Conservation (phyloP, 805 yeast species). For the Brettanomyces bruxellensis region DNA sequence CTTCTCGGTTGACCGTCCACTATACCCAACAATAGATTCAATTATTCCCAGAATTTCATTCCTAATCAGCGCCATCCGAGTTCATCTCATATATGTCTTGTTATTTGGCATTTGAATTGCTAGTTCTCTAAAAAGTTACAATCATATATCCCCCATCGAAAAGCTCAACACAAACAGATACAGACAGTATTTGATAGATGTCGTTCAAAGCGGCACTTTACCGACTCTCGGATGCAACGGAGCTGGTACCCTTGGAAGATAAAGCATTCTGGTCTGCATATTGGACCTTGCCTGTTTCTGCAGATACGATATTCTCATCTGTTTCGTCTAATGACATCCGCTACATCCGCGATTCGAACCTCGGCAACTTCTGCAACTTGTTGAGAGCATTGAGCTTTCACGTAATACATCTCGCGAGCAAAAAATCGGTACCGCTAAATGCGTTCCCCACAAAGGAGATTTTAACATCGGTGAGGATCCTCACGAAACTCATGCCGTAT, state of each 20-base stretch:
- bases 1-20: too few species aligned
- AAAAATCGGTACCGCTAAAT: constrained; percentile 17
- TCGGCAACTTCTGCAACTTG: constrained; percentile 46
- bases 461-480: constrained; percentile 52
- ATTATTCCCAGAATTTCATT: too few species aligned
- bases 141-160: background rate
- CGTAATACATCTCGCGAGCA: constrained; percentile 17
- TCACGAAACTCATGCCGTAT: constrained; percentile 55
- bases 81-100: background rate
- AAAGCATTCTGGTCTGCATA: constrained; percentile 35
- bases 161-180: background rate
- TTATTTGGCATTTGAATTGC: background rate
- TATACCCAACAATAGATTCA: too few species aligned
- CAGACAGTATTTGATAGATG: background rate
- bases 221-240: constrained; percentile 40
- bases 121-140: background rate
- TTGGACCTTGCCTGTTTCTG: constrained; percentile 40
- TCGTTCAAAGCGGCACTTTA: constrained; percentile 50
- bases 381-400: constrained; percentile 32
- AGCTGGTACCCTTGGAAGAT: constrained; percentile 23
- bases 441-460: constrained; percentile 27
- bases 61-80: too few species aligned
- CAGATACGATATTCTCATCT: constrained; percentile 49
- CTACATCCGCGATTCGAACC: constrained; percentile 48
- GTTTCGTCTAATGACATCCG: constrained; percentile 52